A percentile compares a stretch with the other conserved stretches of the same genome.
Conservation (phyloP, 177 flowering plant genomes). For the Vitis hybrid region DNA sequence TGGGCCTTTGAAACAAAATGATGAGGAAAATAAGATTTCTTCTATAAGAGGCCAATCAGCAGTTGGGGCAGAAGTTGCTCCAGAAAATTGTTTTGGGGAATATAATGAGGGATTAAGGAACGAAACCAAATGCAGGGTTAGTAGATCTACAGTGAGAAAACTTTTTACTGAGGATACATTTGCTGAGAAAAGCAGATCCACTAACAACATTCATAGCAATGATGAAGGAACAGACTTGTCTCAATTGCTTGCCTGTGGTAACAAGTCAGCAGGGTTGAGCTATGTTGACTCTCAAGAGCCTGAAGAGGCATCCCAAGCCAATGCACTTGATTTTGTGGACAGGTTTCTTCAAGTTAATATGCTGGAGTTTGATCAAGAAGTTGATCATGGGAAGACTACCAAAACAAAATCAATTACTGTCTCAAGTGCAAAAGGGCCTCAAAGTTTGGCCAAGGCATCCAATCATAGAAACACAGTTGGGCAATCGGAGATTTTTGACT, state of each 20-base stretch:
- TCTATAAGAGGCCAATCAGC: not conserved
- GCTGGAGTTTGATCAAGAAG: conserved; percentile 33
- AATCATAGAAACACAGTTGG: conserved; percentile 24
- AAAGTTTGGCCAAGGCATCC: conserved; percentile 48
- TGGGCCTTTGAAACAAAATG: conserved; percentile 17
- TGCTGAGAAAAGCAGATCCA: conserved; percentile 12
- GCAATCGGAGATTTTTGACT: conserved; percentile 50
- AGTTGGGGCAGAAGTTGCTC: conserved; percentile 6
- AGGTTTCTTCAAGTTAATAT: conserved; percentile 46
- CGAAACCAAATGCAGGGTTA: conserved; percentile 25
- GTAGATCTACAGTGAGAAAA: conserved; percentile 49
- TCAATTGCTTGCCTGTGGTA: conserved; percentile 23
- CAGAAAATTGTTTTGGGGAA: conserved; percentile 2
- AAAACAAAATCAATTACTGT: conserved; percentile 32
- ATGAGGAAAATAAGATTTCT: conserved; percentile 2
- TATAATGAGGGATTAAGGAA: conserved; percentile 7
- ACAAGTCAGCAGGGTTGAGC: conserved; percentile 66
- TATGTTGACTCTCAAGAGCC: conserved; percentile 88
- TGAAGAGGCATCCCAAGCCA: conserved; percentile 74
- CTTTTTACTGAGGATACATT: conserved; percentile 46
- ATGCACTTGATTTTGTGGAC: conserved; percentile 79
- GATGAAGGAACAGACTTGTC: conserved; percentile 20
- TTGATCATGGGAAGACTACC: conserved; percentile 17
- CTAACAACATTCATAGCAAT: conserved; percentile 6
- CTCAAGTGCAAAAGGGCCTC: conserved; percentile 55